These are phyloP conservation scores for Discostella pseudostelligera DNA, from an alignment of 108 stramenopile species.

Conservation along the genomic window DNA sequence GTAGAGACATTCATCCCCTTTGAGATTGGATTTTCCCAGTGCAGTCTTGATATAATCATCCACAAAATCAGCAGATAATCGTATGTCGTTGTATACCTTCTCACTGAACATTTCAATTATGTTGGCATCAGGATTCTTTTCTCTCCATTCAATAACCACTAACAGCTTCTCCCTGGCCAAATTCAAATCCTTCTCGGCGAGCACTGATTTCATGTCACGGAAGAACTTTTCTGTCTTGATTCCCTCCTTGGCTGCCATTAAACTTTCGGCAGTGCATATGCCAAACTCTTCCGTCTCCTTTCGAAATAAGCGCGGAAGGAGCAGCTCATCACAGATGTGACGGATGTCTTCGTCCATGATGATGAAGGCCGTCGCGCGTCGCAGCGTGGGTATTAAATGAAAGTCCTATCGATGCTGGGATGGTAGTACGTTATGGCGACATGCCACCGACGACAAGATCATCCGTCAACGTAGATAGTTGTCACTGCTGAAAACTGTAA, in stretches of 20 bases:
- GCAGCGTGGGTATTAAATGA: too few species aligned
- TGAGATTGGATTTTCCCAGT: constrained; percentile 12
- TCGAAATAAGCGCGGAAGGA: neutral
- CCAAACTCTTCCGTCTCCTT: neutral
- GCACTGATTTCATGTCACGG: too few species aligned
- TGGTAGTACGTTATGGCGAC: too few species aligned
- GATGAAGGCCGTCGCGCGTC: neutral
- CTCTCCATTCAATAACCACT: constrained; percentile 9
- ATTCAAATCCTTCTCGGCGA: neutral
- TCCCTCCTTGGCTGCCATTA: neutral
- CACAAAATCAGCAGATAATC: neutral
- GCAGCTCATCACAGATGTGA: neutral
- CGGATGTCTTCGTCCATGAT: neutral
- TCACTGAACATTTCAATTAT: constrained; percentile 10
- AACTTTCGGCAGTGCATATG: neutral
- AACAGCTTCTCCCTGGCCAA: neutral
- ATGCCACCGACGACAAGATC: too few species aligned
- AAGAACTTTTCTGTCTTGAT: neutral
- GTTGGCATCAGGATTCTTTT: constrained; percentile 10
- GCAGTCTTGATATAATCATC: constrained; percentile 13
- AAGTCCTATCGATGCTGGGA: too few species aligned
- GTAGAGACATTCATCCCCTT: neutral
- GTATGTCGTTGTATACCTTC: neutral
- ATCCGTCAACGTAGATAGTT: too few species aligned
- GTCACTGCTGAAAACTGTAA: too few species aligned